Evolutionary conservation across 2,329 filamentous ascomycete species (phyloP).

Genomic region (Macrophomina phaseolina): DNA sequence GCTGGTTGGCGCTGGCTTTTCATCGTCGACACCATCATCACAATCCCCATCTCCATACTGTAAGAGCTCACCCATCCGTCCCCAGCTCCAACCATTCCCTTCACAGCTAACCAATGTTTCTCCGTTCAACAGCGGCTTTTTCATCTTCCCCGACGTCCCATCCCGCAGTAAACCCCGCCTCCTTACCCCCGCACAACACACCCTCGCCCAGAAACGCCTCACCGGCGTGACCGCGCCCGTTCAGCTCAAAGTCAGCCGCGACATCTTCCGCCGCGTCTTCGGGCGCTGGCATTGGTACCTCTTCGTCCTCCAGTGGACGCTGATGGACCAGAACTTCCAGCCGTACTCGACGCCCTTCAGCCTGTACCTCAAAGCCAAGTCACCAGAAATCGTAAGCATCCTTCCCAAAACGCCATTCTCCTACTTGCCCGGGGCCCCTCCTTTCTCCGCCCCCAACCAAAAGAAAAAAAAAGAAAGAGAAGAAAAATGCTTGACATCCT

Average conservation of each 20-base stretch:
- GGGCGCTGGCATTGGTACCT: conserved; percentile 49
- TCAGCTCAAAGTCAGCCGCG: conserved; percentile 39
- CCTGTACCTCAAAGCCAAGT: conserved; percentile 48
- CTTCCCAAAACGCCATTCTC: too few species aligned
- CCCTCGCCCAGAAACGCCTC: conserved; percentile 32
- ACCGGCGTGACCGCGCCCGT: conserved; percentile 38
- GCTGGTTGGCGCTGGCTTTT: conserved; percentile 40
- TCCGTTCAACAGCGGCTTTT: background rate
- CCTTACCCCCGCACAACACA: conserved; percentile 35
- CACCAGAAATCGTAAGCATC: background rate
- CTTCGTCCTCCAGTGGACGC: conserved; percentile 40
- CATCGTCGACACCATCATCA: conserved; percentile 45
- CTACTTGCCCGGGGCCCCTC: too few species aligned
- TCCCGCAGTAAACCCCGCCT: conserved; percentile 44
- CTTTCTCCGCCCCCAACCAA: too few species aligned
- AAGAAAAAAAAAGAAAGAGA: too few species aligned
- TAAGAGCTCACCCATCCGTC: background rate
- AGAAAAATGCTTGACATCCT: too few species aligned
- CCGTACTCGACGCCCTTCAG: conserved; percentile 46
- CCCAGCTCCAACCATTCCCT: background rate
- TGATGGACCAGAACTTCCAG: conserved; percentile 48
- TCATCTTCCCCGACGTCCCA: conserved; percentile 47
- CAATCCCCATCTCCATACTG: conserved; percentile 42
- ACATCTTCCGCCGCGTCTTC: conserved; percentile 47
- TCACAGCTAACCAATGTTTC: background rate